Evolutionary conservation across 164 flowering plant genomes (phyloP), one percentile per base, ranked within the genome.

Genomic region (Annona squamosa): DNA sequence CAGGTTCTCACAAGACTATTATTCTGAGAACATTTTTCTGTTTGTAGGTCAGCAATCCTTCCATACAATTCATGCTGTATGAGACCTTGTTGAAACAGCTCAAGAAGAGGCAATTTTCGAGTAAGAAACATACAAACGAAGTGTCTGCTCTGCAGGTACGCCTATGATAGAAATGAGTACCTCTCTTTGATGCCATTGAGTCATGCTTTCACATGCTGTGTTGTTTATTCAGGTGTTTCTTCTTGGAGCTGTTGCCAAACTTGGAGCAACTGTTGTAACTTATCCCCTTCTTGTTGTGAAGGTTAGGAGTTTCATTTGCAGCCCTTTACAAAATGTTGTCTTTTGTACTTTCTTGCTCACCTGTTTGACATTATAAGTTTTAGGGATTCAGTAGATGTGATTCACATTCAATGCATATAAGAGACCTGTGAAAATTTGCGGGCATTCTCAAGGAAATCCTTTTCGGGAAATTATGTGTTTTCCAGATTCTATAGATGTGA

Each of bases 251-350:
- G 67, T 91, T 77, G 98, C 99, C 62, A 95, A 95, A 84, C 96
- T 95, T 80, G 99, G 98, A 76, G 99, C 99, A 45, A 95, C 99
- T 65, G 85, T 93, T 13, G 87, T 88, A 48, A 95, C 99, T 43
- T 95, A 95, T 88, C 99, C 99, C 71, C 96, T 95, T 78, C 84
- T 89, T 73, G 99, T 93, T 70, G 99, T 95, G 9, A 95, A 95
- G 99, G 99, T 88, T 80, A 67, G 52, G 66, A 62, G 44, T 16
- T 70, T 47, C 5, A 2, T 16, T 52, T 52, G 59, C 59, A 52
- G 59, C 59, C 59, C 9, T 52, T 52, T 52, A 52, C 59, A 10
- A 10, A 2, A 52, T 52, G 59, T 48, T 48, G 59, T 52, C 16
- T 52, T 52, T 52, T 52, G 9, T 9, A 3, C 7, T 52, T 52